Evolutionary conservation across 176 grass and related monocot genomes (phyloP).

Genomic region (Metroxylon sagu): DNA sequence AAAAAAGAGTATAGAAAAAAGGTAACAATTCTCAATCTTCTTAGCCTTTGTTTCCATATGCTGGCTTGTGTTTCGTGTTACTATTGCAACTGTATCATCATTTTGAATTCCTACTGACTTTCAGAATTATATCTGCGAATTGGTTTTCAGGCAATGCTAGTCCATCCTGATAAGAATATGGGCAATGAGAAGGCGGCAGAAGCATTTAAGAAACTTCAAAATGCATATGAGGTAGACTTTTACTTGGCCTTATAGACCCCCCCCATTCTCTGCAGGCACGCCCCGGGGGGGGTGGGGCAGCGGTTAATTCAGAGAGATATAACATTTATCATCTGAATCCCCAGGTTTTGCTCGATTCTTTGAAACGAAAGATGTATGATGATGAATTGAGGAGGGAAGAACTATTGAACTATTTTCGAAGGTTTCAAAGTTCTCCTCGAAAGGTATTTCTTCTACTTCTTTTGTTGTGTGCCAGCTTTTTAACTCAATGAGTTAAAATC

Average conservation of each 20-base stretch:
- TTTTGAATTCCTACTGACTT: too few species aligned
- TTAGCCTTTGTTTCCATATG: background rate
- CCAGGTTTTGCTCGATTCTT: constrained; percentile 96
- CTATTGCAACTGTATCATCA: too few species aligned
- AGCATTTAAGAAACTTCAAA: constrained; percentile 99
- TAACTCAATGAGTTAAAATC: too few species aligned
- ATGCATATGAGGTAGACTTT: constrained; percentile 80
- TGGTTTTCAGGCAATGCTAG: constrained; percentile 96
- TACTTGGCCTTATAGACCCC: constrained; percentile 1
- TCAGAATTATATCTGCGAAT: background rate
- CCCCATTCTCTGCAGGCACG: too few species aligned
- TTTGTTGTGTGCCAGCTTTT: background rate
- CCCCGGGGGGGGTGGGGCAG: too few species aligned
- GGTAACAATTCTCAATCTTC: constrained; percentile 37
- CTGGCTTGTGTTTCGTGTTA: too few species aligned
- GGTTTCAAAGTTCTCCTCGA: constrained; percentile 72
- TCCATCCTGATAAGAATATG: constrained; percentile 99
- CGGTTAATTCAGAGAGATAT: too few species aligned
- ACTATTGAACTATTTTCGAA: constrained; percentile 74
- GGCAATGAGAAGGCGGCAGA: constrained; percentile 97
- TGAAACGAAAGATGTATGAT: constrained; percentile 94
- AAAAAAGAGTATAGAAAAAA: constrained; percentile 99
- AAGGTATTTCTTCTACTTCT: constrained; percentile 43
- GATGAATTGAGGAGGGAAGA: constrained; percentile 93
- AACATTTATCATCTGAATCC: constrained; percentile 18